Percentiles rank a stretch among this genome's conserved stretches.
phyloP scores from a whole-genome alignment of 1,284 basidiomycete genomes.

The Moesziomyces antarcticus region DNA sequence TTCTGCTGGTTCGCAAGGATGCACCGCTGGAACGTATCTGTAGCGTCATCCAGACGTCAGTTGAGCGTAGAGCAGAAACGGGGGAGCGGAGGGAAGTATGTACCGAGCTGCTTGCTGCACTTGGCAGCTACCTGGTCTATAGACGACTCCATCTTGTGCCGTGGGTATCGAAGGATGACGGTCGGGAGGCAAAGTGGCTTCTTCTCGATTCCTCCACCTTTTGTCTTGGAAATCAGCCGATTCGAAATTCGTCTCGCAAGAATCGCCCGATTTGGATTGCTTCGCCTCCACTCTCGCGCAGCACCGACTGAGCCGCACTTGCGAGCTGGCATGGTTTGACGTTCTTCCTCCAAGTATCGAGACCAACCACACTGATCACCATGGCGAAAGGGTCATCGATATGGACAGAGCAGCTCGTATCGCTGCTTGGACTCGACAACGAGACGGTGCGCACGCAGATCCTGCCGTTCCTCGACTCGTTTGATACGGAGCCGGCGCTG shows the following conservation, averaged over 20 bases:
- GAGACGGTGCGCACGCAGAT: slow-evolving; percentile 43
- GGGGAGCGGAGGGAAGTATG: neutral
- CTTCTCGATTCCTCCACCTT: slow-evolving; percentile 11
- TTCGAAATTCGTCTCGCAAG: neutral
- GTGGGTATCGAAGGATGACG: neutral
- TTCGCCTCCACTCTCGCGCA: slow-evolving; percentile 8
- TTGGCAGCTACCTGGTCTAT: slow-evolving; percentile 56
- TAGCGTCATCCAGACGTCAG: neutral
- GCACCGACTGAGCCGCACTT: neutral
- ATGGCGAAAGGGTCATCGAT: slow-evolving; percentile 31
- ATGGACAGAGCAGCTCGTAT: slow-evolving; percentile 47
- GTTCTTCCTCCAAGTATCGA: neutral
- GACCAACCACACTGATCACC: neutral
- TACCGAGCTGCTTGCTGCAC: slow-evolving; percentile 53
- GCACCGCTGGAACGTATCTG: slow-evolving; percentile 62
- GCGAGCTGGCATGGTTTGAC: neutral
- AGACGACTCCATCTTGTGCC: slow-evolving; percentile 41
- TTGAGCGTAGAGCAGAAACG: neutral
- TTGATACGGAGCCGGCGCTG: slow-evolving; percentile 28
- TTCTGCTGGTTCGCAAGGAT: slow-evolving; percentile 58
- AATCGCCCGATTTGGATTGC: slow-evolving; percentile 3
- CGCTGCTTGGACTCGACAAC: slow-evolving; percentile 40
- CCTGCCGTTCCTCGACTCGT: slow-evolving; percentile 50
- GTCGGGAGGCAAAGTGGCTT: slow-evolving; percentile 6
- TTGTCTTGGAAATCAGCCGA: slow-evolving; percentile 13